A percentile compares a stretch with the other conserved stretches of the same genome.
phyloP scores from a whole-genome alignment of 2,329 filamentous ascomycete genomes.

The Trichoderma sp. region DNA sequence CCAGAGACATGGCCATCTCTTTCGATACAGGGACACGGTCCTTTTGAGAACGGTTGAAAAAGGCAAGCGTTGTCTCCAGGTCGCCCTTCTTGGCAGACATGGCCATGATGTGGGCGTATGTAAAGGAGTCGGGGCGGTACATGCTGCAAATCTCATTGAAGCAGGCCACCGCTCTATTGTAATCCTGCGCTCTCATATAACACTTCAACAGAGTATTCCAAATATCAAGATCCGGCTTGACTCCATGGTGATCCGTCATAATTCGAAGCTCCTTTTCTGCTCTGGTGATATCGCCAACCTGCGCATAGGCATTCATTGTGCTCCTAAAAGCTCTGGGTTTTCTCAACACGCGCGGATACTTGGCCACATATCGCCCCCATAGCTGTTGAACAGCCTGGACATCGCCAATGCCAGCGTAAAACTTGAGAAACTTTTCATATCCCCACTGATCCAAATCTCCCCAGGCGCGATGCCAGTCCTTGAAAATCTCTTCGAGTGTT shows the following conservation, averaged over 20 bases:
- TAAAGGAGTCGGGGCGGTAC: constrained; percentile 59
- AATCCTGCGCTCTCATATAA: constrained; percentile 65
- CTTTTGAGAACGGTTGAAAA: constrained; percentile 65
- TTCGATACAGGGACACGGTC: constrained; percentile 51
- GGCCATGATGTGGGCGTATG: constrained; percentile 73
- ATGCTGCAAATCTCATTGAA: constrained; percentile 61
- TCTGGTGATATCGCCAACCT: constrained; percentile 62
- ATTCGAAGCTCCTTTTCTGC: constrained; percentile 63
- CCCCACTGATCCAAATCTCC: constrained; percentile 45
- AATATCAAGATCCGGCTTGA: constrained; percentile 58
- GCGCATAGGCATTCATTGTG: constrained; percentile 71
- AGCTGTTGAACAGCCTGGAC: constrained; percentile 46
- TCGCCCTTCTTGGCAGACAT: constrained; percentile 73
- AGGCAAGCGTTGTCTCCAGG: constrained; percentile 63
- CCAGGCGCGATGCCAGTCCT: constrained; percentile 50
- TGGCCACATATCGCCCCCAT: constrained; percentile 45
- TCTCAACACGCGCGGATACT: constrained; percentile 39
- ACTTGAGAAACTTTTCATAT: constrained; percentile 51
- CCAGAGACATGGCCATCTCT: constrained; percentile 63
- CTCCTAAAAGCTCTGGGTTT: constrained; percentile 50
- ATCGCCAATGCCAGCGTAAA: constrained; percentile 52
- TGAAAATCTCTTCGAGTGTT: constrained; percentile 49
- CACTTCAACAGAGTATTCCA: constrained; percentile 81
- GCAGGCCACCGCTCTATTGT: constrained; percentile 62
- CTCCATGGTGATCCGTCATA: constrained; percentile 56